These are phyloP conservation scores for Thalassiosira profunda DNA, from an alignment of 108 stramenopile species.

Conservation along the genomic window DNA sequence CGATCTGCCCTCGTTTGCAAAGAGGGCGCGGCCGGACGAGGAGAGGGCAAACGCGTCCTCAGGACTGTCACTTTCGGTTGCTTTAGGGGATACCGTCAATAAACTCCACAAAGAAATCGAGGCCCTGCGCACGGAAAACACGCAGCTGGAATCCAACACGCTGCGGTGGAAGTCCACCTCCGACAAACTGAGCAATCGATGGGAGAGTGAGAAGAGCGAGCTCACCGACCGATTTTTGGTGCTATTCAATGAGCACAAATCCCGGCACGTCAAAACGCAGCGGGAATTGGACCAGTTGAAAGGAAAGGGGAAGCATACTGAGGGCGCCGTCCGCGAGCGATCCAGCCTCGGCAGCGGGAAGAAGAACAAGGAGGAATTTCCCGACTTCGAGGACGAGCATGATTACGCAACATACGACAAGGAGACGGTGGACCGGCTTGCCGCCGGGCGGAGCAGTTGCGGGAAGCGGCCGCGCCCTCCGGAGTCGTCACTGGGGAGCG, in stretches of 20 bases:
- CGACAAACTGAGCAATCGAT: constrained; percentile 31
- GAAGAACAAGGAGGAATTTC: constrained; percentile 7
- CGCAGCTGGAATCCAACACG: constrained; percentile 24
- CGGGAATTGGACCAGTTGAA: constrained; percentile 32
- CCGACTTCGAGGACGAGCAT: constrained; percentile 43
- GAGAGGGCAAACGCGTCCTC: constrained; percentile 3
- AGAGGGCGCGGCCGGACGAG: background rate
- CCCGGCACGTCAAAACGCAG: constrained; percentile 32
- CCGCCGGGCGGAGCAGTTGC: constrained; percentile 12
- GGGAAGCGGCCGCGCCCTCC: constrained; percentile 9
- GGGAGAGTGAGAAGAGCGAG: constrained; percentile 48
- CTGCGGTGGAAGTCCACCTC: constrained; percentile 32
- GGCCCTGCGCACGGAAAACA: constrained; percentile 36
- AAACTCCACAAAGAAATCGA: constrained; percentile 50
- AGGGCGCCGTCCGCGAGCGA: background rate
- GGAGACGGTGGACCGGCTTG: constrained; percentile 31
- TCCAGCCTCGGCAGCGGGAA: background rate
- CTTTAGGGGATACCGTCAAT: constrained; percentile 33
- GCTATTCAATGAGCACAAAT: constrained; percentile 49
- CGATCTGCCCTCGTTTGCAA: constrained; percentile 20
- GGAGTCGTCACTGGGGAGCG: too few relatives aligned
- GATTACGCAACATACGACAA: constrained; percentile 40
- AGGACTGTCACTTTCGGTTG: constrained; percentile 20
- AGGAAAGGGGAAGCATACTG: background rate
- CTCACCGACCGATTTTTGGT: constrained; percentile 39